Conservation (phyloP, 352 stramenopile genomes). For the Pythium grandisporangium region DNA sequence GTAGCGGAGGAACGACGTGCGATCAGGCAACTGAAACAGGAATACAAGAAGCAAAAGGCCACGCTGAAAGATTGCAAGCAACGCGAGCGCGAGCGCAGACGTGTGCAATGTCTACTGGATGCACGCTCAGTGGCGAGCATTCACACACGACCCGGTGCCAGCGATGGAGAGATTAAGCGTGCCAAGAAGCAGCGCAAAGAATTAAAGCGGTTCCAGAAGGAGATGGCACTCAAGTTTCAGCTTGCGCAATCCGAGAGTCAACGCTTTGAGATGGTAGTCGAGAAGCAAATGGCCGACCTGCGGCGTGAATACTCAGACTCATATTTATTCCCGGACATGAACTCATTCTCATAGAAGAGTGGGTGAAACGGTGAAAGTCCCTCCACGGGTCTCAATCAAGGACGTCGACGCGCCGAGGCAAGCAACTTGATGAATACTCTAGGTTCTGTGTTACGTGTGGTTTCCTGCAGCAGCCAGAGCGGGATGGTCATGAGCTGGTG, state of each 20-base stretch:
- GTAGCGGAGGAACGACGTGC: constrained; percentile 23
- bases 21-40: constrained; percentile 30
- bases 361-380: too few species aligned
- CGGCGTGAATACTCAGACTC: constrained; percentile 55
- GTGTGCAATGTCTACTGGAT: too few species aligned
- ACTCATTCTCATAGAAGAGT: too few species aligned
- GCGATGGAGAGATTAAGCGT: constrained; percentile 4
- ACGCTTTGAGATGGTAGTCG: constrained; percentile 39
- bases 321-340: constrained; percentile 43
- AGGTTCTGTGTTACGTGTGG: too few species aligned
- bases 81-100: neutral
- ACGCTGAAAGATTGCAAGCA: constrained; percentile 15
- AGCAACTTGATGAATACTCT: too few species aligned
- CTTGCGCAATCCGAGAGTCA: constrained; percentile 51
- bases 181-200: constrained; percentile 34
- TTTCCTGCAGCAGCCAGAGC: too few species aligned
- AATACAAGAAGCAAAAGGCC: constrained; percentile 23
- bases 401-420: too few species aligned
- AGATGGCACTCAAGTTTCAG: constrained; percentile 42
- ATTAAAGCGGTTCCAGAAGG: constrained; percentile 28
- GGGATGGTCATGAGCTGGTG: too few species aligned
- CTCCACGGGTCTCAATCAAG: too few species aligned
- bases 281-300: constrained; percentile 38
- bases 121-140: too few species aligned
- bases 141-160: too few species aligned